Conservation (phyloP, 768 basidiomycete species). For the Leccinum imitatum region DNA sequence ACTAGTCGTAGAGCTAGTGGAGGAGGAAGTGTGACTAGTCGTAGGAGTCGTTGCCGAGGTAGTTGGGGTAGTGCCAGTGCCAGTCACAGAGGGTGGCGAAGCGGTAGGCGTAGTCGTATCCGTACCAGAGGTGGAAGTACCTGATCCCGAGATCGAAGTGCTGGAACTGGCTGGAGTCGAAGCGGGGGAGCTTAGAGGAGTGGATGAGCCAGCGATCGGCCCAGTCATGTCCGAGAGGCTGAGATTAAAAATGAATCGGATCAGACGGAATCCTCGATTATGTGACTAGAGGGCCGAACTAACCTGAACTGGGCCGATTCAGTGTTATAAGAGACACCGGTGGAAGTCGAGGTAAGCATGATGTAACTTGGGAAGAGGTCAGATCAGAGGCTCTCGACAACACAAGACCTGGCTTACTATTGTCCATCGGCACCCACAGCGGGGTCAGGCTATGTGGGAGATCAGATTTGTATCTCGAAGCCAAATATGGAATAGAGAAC, state of each 20-base stretch:
- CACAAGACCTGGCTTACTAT: constrained; percentile 46
- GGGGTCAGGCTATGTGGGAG: constrained; percentile 48
- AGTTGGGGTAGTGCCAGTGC: constrained; percentile 15
- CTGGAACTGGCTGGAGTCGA: neutral
- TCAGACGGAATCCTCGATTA: neutral
- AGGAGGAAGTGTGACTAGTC: neutral
- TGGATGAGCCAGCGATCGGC: constrained; percentile 31
- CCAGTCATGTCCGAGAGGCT: constrained; percentile 64
- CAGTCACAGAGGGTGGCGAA: constrained; percentile 34
- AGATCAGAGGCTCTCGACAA: constrained; percentile 1
- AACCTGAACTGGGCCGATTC: constrained; percentile 61
- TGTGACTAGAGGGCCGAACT: constrained; percentile 17
- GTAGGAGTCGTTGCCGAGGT: neutral
- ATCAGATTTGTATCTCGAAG: neutral
- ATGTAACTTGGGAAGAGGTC: constrained; percentile 49
- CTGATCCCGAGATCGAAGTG: constrained; percentile 9
- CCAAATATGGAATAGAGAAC: neutral
- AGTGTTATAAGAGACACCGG: constrained; percentile 29
- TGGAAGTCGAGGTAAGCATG: constrained; percentile 46
- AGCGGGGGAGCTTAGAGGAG: constrained; percentile 12
- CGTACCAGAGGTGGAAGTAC: constrained; percentile 14
- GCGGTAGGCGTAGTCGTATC: neutral
- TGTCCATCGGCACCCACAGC: constrained; percentile 51
- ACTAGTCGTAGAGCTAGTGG: too few relatives aligned
- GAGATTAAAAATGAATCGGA: neutral